Conservation (phyloP, 1,284 basidiomycete species). For the Rhodotorula sp. region DNA sequence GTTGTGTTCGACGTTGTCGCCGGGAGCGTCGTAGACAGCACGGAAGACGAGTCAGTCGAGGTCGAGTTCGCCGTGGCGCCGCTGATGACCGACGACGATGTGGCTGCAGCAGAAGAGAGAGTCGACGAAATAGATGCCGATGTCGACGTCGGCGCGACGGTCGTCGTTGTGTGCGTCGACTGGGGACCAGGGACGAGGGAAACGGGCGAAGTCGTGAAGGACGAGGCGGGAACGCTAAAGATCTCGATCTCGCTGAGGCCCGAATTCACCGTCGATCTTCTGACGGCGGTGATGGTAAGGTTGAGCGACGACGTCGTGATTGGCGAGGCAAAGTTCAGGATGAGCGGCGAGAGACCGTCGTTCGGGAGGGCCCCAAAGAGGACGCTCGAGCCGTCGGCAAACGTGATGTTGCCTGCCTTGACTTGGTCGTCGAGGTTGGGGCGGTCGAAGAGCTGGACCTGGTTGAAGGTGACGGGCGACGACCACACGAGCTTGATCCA, state of each 20-base stretch:
- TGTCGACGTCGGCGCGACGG: neutral
- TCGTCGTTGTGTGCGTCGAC: neutral
- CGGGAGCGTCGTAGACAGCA: neutral
- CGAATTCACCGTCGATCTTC: slow-evolving; percentile 7
- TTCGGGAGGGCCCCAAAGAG: slow-evolving; percentile 19
- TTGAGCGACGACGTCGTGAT: slow-evolving; percentile 13
- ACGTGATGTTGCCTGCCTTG: slow-evolving; percentile 17
- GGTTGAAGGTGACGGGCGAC: slow-evolving; percentile 23
- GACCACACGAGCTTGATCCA: slow-evolving; percentile 24
- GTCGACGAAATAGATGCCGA: neutral
- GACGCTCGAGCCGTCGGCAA: slow-evolving; percentile 20
- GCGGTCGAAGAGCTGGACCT: slow-evolving; percentile 27
- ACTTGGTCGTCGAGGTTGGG: slow-evolving; percentile 31
- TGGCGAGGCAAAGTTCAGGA: slow-evolving; percentile 23
- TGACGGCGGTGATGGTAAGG: slow-evolving; percentile 16
- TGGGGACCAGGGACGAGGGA: neutral
- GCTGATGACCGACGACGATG: neutral
- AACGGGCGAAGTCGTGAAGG: neutral
- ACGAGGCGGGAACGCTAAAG: slow-evolving; percentile 9
- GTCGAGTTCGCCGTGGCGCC: neutral
- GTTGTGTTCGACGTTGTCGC: neutral
- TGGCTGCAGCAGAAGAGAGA: neutral
- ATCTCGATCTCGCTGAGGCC: slow-evolving; percentile 37
- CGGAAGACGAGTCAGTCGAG: neutral
- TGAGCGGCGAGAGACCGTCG: slow-evolving; percentile 8